phyloP scores from a whole-genome alignment of 331 rosid species.

The Stylosanthes scabra region DNA sequence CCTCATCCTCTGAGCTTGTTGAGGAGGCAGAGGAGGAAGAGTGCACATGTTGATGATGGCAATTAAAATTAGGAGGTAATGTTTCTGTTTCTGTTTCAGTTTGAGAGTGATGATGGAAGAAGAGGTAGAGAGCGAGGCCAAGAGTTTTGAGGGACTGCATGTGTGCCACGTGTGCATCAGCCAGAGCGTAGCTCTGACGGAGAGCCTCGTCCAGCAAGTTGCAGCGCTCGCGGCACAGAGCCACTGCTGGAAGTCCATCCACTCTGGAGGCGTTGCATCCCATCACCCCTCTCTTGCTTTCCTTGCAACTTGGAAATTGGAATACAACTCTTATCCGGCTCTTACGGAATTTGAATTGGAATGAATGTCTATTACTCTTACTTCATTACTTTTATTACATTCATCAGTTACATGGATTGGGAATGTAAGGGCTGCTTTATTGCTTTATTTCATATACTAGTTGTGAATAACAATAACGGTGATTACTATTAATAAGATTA shows the following conservation, averaged over 20 bases:
- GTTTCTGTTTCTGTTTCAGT: background rate
- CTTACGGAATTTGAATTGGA: background rate
- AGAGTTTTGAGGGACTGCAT: constrained; percentile 57
- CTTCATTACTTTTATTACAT: background rate
- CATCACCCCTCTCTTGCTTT: constrained; percentile 40
- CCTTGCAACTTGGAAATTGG: background rate
- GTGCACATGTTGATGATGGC: background rate
- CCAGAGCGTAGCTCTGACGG: constrained; percentile 51
- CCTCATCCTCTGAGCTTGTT: constrained; percentile 47
- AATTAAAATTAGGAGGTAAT: background rate
- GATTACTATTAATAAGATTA: background rate
- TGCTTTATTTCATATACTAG: no score
- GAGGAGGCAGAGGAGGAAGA: constrained; percentile 38
- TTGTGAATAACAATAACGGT: background rate
- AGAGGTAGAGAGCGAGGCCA: constrained; percentile 55
- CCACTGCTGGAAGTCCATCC: constrained; percentile 63
- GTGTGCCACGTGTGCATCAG: constrained; percentile 72
- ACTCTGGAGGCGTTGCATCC: constrained; percentile 74
- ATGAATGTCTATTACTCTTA: background rate
- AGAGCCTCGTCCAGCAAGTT: constrained; percentile 61
- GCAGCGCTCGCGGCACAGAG: constrained; percentile 83
- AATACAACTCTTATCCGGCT: no score
- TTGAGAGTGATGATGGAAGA: constrained; percentile 43
- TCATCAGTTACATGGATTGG: background rate
- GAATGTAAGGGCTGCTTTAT: background rate